Conservation (phyloP, 2,329 filamentous ascomycete species). For the Alternaria alternata region DNA sequence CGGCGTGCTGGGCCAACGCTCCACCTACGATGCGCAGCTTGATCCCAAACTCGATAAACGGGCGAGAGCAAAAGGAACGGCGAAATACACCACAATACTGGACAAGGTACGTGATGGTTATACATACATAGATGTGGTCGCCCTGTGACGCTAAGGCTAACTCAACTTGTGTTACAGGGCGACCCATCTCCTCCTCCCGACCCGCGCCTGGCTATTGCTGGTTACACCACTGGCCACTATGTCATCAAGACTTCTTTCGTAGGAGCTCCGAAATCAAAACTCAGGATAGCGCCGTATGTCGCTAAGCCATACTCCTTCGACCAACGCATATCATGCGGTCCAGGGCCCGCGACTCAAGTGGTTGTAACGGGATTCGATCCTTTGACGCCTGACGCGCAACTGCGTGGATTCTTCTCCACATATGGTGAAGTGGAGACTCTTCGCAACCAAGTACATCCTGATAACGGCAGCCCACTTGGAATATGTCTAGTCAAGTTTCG, state of each 20-base stretch:
- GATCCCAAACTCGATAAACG: slow-evolving; percentile 65
- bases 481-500: slow-evolving; percentile 92
- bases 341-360: slow-evolving; percentile 87
- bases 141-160: slow-evolving; percentile 53
- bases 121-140: slow-evolving; percentile 47
- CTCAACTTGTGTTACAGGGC: slow-evolving; percentile 65
- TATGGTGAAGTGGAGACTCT: slow-evolving; percentile 90
- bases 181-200: slow-evolving; percentile 82
- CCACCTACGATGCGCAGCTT: slow-evolving; percentile 69
- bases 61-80: slow-evolving; percentile 54
- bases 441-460: slow-evolving; percentile 93
- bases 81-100: slow-evolving; percentile 62
- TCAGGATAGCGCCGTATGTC: slow-evolving; percentile 77
- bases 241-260: slow-evolving; percentile 64
- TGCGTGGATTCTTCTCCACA: slow-evolving; percentile 77
- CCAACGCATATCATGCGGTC: slow-evolving; percentile 81
- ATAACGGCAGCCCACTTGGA: slow-evolving; percentile 91
- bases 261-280: slow-evolving; percentile 70
- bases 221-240: slow-evolving; percentile 63
- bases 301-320: slow-evolving; percentile 85
- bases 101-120: slow-evolving; percentile 53
- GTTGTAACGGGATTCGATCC: slow-evolving; percentile 98
- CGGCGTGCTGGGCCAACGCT: slow-evolving; percentile 65
- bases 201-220: slow-evolving; percentile 75
- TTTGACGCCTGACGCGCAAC: slow-evolving; percentile 78